Base-by-base conservation (phyloP, 768 basidiomycete species). In the Pleurotus citrinopileatus region DNA sequence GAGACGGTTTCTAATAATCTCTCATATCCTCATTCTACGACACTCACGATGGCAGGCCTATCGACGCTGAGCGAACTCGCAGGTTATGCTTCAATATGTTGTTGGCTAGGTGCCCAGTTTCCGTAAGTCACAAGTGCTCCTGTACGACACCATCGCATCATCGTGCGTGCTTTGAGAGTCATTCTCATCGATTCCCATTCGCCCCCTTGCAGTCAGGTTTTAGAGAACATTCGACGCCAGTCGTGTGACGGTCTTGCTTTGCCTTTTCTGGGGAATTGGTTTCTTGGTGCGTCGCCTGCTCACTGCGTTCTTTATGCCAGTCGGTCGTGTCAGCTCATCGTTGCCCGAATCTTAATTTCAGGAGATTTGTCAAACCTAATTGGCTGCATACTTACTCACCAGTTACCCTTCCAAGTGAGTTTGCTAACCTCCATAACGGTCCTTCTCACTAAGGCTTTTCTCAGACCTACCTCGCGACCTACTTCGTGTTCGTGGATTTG, bases 291-390 rank as follows among this genome's bases (percentile, higher is more conserved):
- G 81, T 70, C 34, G 19, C 15, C n/a, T 27, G 32, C 15, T 47
- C 20, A 19, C n/a, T 47, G 15, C 19, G 38, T 26, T 12, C 1
- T 17, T 40, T 23, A 13, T 23, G 19, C 43, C 6, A 44, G 2
- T 40, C 13, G 6, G 25, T 38, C 34, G 42, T 26, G 56, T 51
- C 15, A 32, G 5, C 53, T 54, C 37, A 27, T 27, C 34, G 52
- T 50, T 10, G 20, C 43, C n/a, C n/a, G n/a, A n/a, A n/a, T n/a
- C n/a, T n/a, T n/a, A n/a, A 43, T 29, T 32, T 3, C 66, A 90
- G 96, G 96, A 45, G 97, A 99, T 71, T 73, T 89, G 20, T 94
- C 94, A 17, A 98, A 98, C 69, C 79, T 98, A 26, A 68, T 98
- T 55, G 95, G 93, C 8, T 94, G 93, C 65, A 71, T 98, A 55